phyloP scores from a whole-genome alignment of 1,284 basidiomycete genomes.

The Ganoderma meredithae region DNA sequence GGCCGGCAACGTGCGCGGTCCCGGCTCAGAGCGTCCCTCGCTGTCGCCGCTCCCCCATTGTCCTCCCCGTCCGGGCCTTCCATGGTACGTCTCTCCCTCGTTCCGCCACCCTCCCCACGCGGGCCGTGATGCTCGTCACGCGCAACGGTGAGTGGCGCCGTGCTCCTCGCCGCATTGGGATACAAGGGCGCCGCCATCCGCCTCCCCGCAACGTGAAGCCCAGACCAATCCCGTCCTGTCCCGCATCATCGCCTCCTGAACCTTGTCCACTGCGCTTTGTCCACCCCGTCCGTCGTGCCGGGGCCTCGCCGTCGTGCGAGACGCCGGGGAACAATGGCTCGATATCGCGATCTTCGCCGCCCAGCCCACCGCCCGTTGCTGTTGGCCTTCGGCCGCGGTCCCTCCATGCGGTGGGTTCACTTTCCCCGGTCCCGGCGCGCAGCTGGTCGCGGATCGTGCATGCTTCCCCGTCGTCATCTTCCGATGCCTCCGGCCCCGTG shows the following conservation, averaged over 20 bases:
- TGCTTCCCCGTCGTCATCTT: slow-evolving; percentile 10
- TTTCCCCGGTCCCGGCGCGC: slow-evolving; percentile 11
- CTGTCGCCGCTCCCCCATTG: slow-evolving; percentile 27
- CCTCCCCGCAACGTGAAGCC: slow-evolving; percentile 1
- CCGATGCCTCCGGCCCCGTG: slow-evolving; percentile 6
- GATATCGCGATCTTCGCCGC: slow-evolving; percentile 13
- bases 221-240: slow-evolving; percentile 7
- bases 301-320: not conserved
- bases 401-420: slow-evolving; percentile 21
- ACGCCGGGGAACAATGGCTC: slow-evolving; percentile 18
- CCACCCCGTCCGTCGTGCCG: slow-evolving; percentile 14
- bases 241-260: slow-evolving; percentile 20
- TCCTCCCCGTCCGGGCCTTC: slow-evolving; percentile 22
- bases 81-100: slow-evolving; percentile 9
- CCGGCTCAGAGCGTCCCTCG: slow-evolving; percentile 35
- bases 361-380: slow-evolving; percentile 10
- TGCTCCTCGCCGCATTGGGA: slow-evolving; percentile 8
- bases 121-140: slow-evolving; percentile 27
- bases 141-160: slow-evolving; percentile 7
- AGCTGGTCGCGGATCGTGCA: slow-evolving; percentile 3
- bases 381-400: slow-evolving; percentile 13
- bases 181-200: slow-evolving; percentile 16
- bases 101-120: slow-evolving; percentile 8
- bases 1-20: slow-evolving; percentile 36
- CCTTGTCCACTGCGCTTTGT: slow-evolving; percentile 25